Evolutionary conservation across 257 asterid genomes (phyloP).

Genomic region (Linaria vulgaris): DNA sequence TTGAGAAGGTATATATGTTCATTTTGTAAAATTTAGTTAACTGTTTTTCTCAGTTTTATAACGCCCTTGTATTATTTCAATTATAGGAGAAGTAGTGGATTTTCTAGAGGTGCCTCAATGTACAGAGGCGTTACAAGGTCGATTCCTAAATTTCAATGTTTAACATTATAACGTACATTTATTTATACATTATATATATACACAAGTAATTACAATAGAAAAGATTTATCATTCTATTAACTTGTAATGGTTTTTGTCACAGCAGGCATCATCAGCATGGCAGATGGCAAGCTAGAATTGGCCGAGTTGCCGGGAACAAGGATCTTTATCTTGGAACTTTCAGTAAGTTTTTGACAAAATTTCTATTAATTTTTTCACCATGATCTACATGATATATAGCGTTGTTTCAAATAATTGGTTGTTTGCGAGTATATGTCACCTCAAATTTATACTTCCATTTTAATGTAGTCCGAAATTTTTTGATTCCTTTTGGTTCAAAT

Average conservation of each 20-base stretch:
- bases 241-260: background rate
- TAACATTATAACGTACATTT: too few species aligned
- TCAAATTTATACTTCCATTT: too few species aligned
- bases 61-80: too few species aligned
- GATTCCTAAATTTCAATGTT: background rate
- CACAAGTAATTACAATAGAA: too few species aligned
- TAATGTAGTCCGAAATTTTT: too few species aligned
- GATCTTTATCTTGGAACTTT: conserved; percentile 76
- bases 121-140: conserved; percentile 81
- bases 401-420: too few species aligned
- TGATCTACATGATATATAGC: too few species aligned
- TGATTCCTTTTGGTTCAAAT: background rate
- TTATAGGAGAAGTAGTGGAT: conserved; percentile 70
- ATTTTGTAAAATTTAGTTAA: too few species aligned
- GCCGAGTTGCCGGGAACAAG: conserved; percentile 79
- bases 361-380: too few species aligned
- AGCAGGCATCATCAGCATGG: conserved; percentile 76
- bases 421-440: too few species aligned
- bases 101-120: conserved; percentile 74
- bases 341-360: conserved; percentile 40
- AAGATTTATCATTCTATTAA: background rate
- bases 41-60: too few species aligned
- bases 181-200: too few species aligned
- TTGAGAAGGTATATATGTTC: conserved; percentile 57
- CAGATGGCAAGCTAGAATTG: conserved; percentile 80